phyloP scores from a whole-genome alignment of 164 flowering plant genomes.

The Warburgia ugandensis region DNA sequence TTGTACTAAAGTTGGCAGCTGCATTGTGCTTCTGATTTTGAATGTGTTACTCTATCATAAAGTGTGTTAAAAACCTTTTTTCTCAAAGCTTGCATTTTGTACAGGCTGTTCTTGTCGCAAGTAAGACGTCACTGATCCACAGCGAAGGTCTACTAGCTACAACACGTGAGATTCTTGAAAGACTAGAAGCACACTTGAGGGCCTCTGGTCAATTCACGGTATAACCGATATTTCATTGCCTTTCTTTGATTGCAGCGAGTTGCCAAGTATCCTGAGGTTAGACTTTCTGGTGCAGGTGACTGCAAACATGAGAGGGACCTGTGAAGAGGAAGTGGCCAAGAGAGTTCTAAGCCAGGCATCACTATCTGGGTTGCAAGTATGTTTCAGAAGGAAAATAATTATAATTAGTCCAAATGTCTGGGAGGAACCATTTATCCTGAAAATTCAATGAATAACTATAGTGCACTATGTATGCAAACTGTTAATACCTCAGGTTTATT shows the following conservation, averaged over 20 bases:
- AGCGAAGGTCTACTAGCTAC: conserved; percentile 60
- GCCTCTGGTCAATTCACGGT: conserved; percentile 89
- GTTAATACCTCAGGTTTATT: too few relatives aligned
- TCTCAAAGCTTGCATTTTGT: conserved; percentile 7
- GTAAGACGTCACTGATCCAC: conserved; percentile 58
- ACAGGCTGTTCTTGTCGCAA: conserved; percentile 91
- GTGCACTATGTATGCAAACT: too few relatives aligned
- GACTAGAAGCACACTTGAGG: conserved; percentile 91
- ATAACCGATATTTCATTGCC: neutral
- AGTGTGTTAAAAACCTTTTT: too few relatives aligned
- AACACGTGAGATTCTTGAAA: conserved; percentile 89
- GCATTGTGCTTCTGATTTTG: neutral
- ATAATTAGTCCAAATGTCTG: too few relatives aligned
- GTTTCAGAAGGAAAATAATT: too few relatives aligned
- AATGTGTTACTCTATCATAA: too few relatives aligned
- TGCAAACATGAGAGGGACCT: conserved; percentile 91
- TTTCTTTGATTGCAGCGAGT: too few relatives aligned
- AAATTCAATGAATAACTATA: too few relatives aligned
- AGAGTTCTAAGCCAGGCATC: conserved; percentile 70
- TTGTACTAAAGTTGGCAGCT: neutral
- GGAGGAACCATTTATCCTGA: too few relatives aligned
- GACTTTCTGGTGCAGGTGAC: conserved; percentile 43
- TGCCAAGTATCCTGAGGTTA: neutral
- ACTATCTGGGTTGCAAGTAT: conserved; percentile 84
- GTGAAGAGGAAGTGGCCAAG: conserved; percentile 87